Percentiles rank a stretch among this genome's conserved stretches.
phyloP scores from a whole-genome alignment of 148 eudicot genomes.

The Cornus suecica region DNA sequence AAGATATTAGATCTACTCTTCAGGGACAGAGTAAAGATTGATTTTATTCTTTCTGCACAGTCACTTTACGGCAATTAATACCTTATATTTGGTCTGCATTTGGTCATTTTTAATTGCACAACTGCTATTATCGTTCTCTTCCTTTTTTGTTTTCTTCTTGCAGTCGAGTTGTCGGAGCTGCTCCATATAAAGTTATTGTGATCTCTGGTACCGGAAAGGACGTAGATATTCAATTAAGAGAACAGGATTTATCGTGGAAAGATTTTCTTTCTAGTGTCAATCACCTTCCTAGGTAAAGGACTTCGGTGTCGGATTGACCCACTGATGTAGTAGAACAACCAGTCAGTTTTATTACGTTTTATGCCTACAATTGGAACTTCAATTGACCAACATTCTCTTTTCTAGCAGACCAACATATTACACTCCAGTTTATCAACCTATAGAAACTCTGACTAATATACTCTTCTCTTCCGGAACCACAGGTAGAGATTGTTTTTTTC shows the following conservation, averaged over 20 bases:
- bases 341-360: neutral
- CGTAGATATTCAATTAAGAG: constrained; percentile 46
- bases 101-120: neutral
- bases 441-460: constrained; percentile 64
- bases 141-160: constrained; percentile 20
- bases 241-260: constrained; percentile 71
- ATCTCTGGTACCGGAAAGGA: constrained; percentile 66
- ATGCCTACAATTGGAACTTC: neutral
- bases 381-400: constrained; percentile 16
- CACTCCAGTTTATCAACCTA: constrained; percentile 60
- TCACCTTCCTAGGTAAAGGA: constrained; percentile 53
- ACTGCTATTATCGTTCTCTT: neutral
- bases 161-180: constrained; percentile 84
- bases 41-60: too few species aligned
- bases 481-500: constrained; percentile 37
- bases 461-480: constrained; percentile 98
- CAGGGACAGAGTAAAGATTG: too few species aligned
- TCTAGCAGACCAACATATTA: constrained; percentile 52
- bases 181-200: constrained; percentile 58
- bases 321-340: neutral
- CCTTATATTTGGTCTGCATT: too few species aligned
- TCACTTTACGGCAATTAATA: too few species aligned
- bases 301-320: neutral
- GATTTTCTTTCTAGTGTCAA: constrained; percentile 52
- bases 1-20: too few species aligned